phyloP scores from a whole-genome alignment of 1,139 yeast species.

The Magnusiomyces paraingens region DNA sequence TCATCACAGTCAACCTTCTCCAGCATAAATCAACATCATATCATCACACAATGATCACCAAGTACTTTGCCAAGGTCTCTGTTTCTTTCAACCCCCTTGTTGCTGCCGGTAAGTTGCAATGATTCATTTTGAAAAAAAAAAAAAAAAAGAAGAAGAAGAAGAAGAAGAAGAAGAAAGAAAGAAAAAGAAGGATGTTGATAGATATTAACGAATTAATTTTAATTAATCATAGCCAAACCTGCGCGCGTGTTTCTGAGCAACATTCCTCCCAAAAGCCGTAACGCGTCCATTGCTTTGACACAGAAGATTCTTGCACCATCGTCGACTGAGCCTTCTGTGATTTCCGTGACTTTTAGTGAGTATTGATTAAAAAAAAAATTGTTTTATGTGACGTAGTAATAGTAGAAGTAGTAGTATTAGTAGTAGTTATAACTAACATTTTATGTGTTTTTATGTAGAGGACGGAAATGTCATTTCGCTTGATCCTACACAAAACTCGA shows the following conservation, averaged over 20 bases:
- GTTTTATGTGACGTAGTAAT: not conserved
- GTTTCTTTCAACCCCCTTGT: slow-evolving; percentile 77
- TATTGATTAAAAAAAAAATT: not conserved
- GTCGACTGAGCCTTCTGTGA: slow-evolving; percentile 48
- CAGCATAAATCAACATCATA: slow-evolving; percentile 1
- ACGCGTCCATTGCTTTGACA: slow-evolving; percentile 24
- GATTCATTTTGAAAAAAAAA: no score
- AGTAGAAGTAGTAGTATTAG: no score
- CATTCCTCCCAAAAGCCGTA: slow-evolving; percentile 52
- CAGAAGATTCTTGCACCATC: slow-evolving; percentile 26
- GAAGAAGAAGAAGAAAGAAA: no score
- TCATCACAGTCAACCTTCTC: not conserved
- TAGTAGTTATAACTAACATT: no score
- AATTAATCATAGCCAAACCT: slow-evolving; percentile 56
- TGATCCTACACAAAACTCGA: slow-evolving; percentile 48
- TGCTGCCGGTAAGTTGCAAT: slow-evolving; percentile 44
- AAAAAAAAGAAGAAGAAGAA: no score
- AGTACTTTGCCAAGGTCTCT: slow-evolving; percentile 69
- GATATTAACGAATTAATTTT: no score
- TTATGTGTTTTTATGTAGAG: slow-evolving; percentile 37
- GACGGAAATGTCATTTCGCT: slow-evolving; percentile 68
- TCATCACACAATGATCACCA: slow-evolving; percentile 65
- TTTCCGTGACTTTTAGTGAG: slow-evolving; percentile 62
- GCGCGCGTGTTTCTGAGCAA: slow-evolving; percentile 76
- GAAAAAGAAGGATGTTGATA: no score